A percentile compares a stretch with the other conserved stretches of the same genome.
Conservation (phyloP, 345 rosid species). For the Reutealis trisperma region DNA sequence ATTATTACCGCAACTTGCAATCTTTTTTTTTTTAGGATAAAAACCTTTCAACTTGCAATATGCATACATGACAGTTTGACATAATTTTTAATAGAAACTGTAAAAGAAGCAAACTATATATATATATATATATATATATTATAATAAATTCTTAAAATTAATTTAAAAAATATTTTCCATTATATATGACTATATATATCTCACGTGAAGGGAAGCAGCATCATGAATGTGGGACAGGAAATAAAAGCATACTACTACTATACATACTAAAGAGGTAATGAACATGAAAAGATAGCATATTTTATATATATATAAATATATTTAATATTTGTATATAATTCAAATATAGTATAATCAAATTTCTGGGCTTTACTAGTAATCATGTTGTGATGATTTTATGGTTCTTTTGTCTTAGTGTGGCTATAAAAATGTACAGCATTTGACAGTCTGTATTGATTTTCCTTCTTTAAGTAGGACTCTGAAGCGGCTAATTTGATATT, state of each 20-base stretch:
- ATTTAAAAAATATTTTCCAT: too few species aligned
- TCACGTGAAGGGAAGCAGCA: constrained; percentile 2
- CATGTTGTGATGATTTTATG: constrained; percentile 34
- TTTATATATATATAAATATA: not conserved
- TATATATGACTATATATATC: too few species aligned
- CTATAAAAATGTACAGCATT: not conserved
- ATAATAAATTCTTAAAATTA: too few species aligned
- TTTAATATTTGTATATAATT: not conserved
- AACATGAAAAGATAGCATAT: not conserved
- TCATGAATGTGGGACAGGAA: not conserved
- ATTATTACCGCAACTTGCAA: constrained; percentile 9
- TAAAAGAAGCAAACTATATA: too few species aligned
- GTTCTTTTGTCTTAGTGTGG: not conserved
- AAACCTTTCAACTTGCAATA: too few species aligned
- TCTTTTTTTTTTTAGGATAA: too few species aligned
- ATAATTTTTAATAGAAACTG: not conserved
- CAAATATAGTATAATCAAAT: too few species aligned
- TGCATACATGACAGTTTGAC: not conserved
- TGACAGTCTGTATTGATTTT: constrained; percentile 7
- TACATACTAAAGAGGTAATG: not conserved
- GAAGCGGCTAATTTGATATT: not conserved
- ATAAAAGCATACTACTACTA: too few species aligned
- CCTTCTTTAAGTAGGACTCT: not conserved
- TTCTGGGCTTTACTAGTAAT: constrained; percentile 17
- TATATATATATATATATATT: too few species aligned